Evolutionary conservation across 179 eudicot genomes (phyloP), one percentile per base, ranked within the genome.

Genomic region (Sideroxylon spinosum): DNA sequence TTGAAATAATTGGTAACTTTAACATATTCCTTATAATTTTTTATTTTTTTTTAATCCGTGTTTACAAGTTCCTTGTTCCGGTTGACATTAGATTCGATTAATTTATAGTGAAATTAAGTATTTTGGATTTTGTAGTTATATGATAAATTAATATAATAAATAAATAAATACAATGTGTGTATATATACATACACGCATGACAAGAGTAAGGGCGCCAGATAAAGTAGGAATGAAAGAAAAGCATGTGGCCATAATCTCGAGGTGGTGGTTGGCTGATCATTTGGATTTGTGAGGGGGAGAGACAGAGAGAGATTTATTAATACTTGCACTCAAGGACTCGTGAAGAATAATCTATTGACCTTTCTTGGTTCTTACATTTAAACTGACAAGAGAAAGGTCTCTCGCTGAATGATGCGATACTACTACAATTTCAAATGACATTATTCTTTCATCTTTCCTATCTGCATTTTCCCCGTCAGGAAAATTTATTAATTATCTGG

Each of bases 291-390:
- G n/a, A n/a, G n/a, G n/a, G n/a, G n/a, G n/a, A n/a, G n/a, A n/a
- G n/a, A 73, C 48, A 70, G 73, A 46, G 57, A 22, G 60, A 55
- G 76, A 55, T 63, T 4, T 6, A 2, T 72, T 74, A 7, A 76
- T 65, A 53, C 79, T 67, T 77, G 63, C 79, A 55, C 52, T 66
- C 73, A 68, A 65, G 64, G 12, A 37, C n/a, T 53, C 16, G 64
- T 32, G 28, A 77, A 67, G 28, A 65, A 28, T 28, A 67, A 8
- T 66, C 23, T 32, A 76, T 56, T 13, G 7, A 68, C 29, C 50
- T 56, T 53, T 68, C 73, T 77, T 77, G 74, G 73, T 49, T 32
- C 14, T 50, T 57, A 65, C 62, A 13, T 59, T 75, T 23, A 20
- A 20, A 59, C 44, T 64, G 71, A 76, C 53, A 28, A 28, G 56